Percentiles rank a stretch among this genome's conserved stretches.
Conservation (phyloP, 441 rosid species). For the Erodium moschatum region DNA sequence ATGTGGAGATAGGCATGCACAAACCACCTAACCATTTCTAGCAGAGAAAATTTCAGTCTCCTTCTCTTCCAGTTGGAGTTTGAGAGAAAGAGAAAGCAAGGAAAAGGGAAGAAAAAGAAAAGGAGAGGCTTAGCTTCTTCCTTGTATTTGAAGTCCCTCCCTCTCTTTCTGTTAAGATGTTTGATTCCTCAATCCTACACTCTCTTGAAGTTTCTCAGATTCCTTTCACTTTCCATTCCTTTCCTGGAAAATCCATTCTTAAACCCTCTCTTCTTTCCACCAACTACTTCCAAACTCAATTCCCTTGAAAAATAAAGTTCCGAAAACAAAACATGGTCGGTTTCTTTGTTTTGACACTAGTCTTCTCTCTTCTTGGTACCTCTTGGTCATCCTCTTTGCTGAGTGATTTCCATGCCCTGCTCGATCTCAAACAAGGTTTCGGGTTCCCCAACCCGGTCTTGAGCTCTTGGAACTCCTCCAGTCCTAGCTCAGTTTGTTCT, state of each 20-base stretch:
- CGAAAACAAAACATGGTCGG: constrained; percentile 34
- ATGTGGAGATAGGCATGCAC: constrained; percentile 14
- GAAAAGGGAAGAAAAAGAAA: constrained; percentile 25
- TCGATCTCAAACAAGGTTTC: constrained; percentile 43
- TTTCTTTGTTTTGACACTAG: constrained; percentile 38
- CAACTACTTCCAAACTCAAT: constrained; percentile 34
- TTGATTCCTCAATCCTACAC: constrained; percentile 36
- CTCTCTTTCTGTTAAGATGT: constrained; percentile 34
- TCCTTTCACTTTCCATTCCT: constrained; percentile 42
- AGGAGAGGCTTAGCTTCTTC: constrained; percentile 42
- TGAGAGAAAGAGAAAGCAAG: constrained; percentile 18
- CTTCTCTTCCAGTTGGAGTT: constrained; percentile 20
- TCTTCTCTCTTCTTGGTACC: constrained; percentile 24
- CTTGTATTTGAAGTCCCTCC: constrained; percentile 47
- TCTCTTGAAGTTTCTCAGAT: constrained; percentile 41
- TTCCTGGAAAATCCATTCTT: constrained; percentile 30
- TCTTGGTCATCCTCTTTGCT: constrained; percentile 32
- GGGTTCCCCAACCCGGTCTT: constrained; percentile 38
- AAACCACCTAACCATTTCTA: constrained; percentile 20
- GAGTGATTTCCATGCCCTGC: constrained; percentile 39
- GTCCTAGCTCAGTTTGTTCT: constrained; percentile 35
- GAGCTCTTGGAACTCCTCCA: constrained; percentile 35
- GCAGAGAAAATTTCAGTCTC: constrained; percentile 21
- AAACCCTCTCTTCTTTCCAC: constrained; percentile 34
- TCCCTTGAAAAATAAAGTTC: constrained; percentile 16